Base-by-base conservation (phyloP, 2,329 filamentous ascomycete species). In the Pseudogymnoascus sp. region DNA sequence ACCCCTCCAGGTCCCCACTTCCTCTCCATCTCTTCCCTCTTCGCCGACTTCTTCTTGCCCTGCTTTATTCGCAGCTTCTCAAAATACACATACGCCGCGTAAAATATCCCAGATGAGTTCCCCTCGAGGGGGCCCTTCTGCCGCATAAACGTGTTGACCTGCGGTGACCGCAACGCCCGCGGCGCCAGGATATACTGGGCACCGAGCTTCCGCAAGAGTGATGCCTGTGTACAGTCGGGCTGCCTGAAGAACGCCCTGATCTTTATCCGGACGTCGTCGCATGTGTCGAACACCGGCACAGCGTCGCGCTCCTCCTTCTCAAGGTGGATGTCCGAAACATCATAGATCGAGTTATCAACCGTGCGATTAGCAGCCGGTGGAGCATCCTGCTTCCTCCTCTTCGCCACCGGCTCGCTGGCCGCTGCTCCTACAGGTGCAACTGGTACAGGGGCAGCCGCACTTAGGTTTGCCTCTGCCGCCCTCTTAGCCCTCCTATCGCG, bases 181-280 rank as follows among this genome's bases (percentile, higher is more conserved):
- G 72, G 71, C 21, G 49, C 73, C 70, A 3, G 71, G 66, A 61
- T 56, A 34, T 77, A 78, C 16, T 77, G 75, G 49, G 77, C 78
- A 34, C 75, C 74, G 23, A 84, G 74, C 49, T 79, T 76, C 37
- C 82, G 78, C 25, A 78, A 74, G 69, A 87, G 82, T 9, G 73
- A 75, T 0, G 83, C 80, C 68, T 83, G 78, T 0, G 79, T 84
- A 60, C 84, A 74, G 46, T 74, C 74, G 0, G 78, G 75, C 56
- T 78, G 75, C n/a, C 72, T 70, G 8, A 86, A 74, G 64, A 82
- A 73, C 0, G 77, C 77, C 25, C 76, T 76, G 68, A 86, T 84
- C 75, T 86, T 86, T 69, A 76, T 78, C 56, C 84, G 79, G 12
- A 86, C 70, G 60, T 82, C 81, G 66, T 86, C 80, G 72, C 83